Evolutionary conservation across 2,329 filamentous ascomycete genomes (phyloP).

Genomic region (Neopestalotiopsis sp.): DNA sequence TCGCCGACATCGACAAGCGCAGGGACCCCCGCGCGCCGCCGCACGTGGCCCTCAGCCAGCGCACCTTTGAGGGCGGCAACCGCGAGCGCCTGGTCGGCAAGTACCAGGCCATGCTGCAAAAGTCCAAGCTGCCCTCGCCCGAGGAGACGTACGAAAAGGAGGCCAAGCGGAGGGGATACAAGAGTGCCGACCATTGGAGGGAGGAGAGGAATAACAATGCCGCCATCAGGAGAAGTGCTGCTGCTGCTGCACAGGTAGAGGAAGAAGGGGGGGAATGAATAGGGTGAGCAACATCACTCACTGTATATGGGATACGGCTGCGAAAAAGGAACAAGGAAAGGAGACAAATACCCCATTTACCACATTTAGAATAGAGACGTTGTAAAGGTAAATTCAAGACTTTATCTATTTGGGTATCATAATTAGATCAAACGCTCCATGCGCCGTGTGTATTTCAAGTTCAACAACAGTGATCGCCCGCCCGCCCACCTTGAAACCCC

Average conservation of each 20-base stretch:
- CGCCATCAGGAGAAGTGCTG: neutral
- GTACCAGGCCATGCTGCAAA: constrained; percentile 63
- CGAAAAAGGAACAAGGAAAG: neutral
- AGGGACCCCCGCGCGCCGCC: constrained; percentile 23
- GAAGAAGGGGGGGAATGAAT: neutral
- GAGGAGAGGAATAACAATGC: constrained; percentile 27
- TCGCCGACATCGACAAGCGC: constrained; percentile 34
- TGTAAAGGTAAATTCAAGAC: neutral
- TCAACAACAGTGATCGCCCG: neutral
- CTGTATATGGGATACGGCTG: neutral
- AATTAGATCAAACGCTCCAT: neutral
- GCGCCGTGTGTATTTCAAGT: no score
- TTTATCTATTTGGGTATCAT: constrained; percentile 3
- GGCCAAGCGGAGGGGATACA: constrained; percentile 66
- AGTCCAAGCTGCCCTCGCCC: constrained; percentile 52
- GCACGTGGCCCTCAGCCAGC: constrained; percentile 33
- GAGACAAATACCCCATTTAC: neutral
- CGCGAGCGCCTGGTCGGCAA: constrained; percentile 53
- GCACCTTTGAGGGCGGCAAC: constrained; percentile 63
- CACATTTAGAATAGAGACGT: neutral
- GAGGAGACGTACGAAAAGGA: constrained; percentile 66
- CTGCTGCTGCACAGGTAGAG: neutral
- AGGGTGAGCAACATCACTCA: neutral
- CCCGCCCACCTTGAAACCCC: neutral
- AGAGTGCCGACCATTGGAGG: constrained; percentile 52